Percentiles rank a stretch among this genome's conserved stretches.
Conservation (phyloP, 768 basidiomycete genomes). For the Podaxis pistillaris region DNA sequence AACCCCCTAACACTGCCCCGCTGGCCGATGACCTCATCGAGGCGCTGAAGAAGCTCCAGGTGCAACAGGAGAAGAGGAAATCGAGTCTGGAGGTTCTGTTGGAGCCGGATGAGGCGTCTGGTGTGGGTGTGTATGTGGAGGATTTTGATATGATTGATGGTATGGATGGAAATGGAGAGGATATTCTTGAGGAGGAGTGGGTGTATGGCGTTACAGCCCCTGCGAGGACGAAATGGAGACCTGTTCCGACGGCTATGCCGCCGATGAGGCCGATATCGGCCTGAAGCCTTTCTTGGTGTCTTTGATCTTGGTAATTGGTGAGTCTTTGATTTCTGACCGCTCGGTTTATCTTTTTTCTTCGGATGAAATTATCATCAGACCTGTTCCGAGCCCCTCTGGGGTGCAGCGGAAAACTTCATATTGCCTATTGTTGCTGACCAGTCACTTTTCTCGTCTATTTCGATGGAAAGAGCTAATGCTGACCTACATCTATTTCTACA, state of each 20-base stretch:
- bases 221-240: constrained; percentile 49
- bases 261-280: constrained; percentile 52
- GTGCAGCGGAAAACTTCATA: constrained; percentile 52
- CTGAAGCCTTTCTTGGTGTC: constrained; percentile 24
- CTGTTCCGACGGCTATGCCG: constrained; percentile 55
- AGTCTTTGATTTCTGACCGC: constrained; percentile 24
- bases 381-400: constrained; percentile 53
- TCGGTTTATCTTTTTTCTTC: constrained; percentile 14
- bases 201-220: constrained; percentile 59
- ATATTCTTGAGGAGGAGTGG: constrained; percentile 57
- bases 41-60: constrained; percentile 72
- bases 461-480: neutral
- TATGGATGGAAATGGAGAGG: constrained; percentile 18
- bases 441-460: constrained; percentile 6
- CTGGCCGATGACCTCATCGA: constrained; percentile 86
- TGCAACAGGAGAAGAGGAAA: constrained; percentile 36
- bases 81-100: constrained; percentile 56
- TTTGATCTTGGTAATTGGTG: constrained; percentile 29
- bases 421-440: constrained; percentile 51
- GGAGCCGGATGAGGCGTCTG: constrained; percentile 65
- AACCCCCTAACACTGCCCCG: constrained; percentile 81
- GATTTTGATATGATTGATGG: constrained; percentile 52
- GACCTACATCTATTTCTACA: neutral
- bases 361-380: constrained; percentile 60
- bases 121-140: constrained; percentile 78